Conservation (phyloP, 2,329 filamentous ascomycete genomes). For the Lachnellula cervina region DNA sequence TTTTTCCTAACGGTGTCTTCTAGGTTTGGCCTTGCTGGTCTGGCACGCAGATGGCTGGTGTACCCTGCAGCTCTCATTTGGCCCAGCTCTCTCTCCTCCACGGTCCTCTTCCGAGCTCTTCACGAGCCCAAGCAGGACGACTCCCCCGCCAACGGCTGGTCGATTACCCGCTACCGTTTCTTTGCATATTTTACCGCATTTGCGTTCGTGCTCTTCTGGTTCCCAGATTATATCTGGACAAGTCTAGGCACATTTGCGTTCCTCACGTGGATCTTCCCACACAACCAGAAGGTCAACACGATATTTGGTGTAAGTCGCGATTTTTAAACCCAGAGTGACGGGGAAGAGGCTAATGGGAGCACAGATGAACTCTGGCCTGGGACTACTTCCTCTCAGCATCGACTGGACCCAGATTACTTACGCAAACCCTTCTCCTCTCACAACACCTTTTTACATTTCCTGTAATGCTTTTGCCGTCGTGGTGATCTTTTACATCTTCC, state of each 20-base stretch:
- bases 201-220: constrained; percentile 42
- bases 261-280: constrained; percentile 64
- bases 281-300: constrained; percentile 64
- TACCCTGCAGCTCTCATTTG: constrained; percentile 33
- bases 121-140: constrained; percentile 53
- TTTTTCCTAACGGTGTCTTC: constrained; percentile 28
- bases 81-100: constrained; percentile 14
- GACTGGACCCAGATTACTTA: constrained; percentile 53
- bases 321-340: constrained; percentile 51
- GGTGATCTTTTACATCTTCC: constrained; percentile 57
- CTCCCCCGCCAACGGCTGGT: constrained; percentile 53
- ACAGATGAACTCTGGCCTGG: constrained; percentile 51
- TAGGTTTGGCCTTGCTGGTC: constrained; percentile 57
- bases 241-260: constrained; percentile 67
- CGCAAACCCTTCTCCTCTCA: constrained; percentile 31
- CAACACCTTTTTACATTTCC: constrained; percentile 65
- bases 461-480: constrained; percentile 67
- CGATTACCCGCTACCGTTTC: constrained; percentile 36
- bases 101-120: constrained; percentile 33
- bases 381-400: constrained; percentile 65
- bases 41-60: constrained; percentile 53
- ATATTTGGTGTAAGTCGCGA: constrained; percentile 66
- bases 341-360: constrained; percentile 20
- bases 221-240: constrained; percentile 56
- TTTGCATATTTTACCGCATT: constrained; percentile 38